Evolutionary conservation across 169 alveolate genomes (phyloP).

Genomic region (Toxoplasma gondii): DNA sequence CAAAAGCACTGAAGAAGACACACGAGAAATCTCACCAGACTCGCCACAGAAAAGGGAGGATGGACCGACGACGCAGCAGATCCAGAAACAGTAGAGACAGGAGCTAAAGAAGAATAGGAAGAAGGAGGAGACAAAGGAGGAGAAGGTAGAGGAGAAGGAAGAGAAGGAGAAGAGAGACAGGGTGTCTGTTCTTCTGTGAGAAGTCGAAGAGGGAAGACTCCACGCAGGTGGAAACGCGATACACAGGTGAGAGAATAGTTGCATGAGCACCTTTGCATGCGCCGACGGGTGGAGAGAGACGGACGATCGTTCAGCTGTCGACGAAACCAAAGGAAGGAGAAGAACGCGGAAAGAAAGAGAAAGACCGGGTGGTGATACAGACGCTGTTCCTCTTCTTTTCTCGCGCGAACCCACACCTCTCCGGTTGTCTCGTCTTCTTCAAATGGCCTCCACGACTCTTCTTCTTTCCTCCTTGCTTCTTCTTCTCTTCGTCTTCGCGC

Average conservation of each 20-base stretch:
- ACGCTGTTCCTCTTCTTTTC: background rate
- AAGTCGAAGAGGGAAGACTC: background rate
- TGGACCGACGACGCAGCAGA: background rate
- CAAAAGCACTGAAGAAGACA: background rate
- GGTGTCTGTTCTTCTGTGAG: background rate
- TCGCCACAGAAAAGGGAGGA: background rate
- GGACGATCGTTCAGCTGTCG: background rate
- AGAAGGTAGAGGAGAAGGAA: no score
- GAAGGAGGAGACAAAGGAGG: no score
- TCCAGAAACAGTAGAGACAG: no score
- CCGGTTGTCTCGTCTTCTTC: background rate
- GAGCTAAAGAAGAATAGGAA: no score
- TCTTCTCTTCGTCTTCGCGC: background rate
- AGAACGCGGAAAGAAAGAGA: conserved; percentile 1
- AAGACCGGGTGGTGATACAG: background rate
- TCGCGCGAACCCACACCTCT: background rate
- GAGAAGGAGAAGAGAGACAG: background rate
- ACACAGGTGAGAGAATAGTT: background rate
- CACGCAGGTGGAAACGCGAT: background rate
- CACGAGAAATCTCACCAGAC: background rate
- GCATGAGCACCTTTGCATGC: background rate
- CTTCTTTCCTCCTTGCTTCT: background rate
- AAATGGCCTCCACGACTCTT: background rate
- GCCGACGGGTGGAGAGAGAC: background rate
- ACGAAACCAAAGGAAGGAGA: background rate